phyloP scores from a whole-genome alignment of 106 monocot genomes.

The Xerophyta viscosa region DNA sequence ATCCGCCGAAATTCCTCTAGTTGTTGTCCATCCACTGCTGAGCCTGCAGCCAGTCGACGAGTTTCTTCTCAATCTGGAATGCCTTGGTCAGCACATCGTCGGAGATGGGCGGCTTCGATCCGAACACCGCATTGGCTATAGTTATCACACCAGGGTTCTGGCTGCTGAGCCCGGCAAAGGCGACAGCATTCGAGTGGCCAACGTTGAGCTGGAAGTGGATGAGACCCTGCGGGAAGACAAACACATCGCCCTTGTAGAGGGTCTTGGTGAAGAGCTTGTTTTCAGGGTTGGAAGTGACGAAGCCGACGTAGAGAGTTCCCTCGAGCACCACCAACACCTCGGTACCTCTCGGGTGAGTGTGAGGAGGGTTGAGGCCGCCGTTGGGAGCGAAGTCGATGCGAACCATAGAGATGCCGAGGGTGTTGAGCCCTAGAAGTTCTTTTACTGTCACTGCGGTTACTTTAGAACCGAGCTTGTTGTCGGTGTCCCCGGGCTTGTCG shows the following conservation, averaged over 20 bases:
- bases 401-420: slow-evolving; percentile 3
- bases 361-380: slow-evolving; percentile 7
- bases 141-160: slow-evolving; percentile 1
- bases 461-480: not conserved
- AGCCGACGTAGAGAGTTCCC: slow-evolving; percentile 9
- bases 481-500: slow-evolving; percentile 1
- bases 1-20: no score
- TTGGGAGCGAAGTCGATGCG: slow-evolving; percentile 3
- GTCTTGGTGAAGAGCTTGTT: slow-evolving; percentile 1
- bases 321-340: not conserved
- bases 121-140: slow-evolving; percentile 5
- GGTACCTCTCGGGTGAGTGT: slow-evolving; percentile 6
- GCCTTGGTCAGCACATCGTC: slow-evolving; percentile 9
- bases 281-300: slow-evolving; percentile 8
- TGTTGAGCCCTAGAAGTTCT: slow-evolving; percentile 5
- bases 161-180: not conserved
- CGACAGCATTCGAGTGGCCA: not conserved
- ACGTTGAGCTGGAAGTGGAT: slow-evolving; percentile 6
- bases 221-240: slow-evolving; percentile 3
- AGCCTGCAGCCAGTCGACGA: slow-evolving; percentile 2
- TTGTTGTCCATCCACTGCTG: slow-evolving; percentile 1
- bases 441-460: not conserved
- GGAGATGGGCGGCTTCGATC: slow-evolving; percentile 1
- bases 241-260: slow-evolving; percentile 4
- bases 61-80: slow-evolving; percentile 3